Percentiles rank a stretch among this genome's conserved stretches.
Conservation (phyloP, 2,329 filamentous ascomycete genomes). For the Stemphylium vesicarium region DNA sequence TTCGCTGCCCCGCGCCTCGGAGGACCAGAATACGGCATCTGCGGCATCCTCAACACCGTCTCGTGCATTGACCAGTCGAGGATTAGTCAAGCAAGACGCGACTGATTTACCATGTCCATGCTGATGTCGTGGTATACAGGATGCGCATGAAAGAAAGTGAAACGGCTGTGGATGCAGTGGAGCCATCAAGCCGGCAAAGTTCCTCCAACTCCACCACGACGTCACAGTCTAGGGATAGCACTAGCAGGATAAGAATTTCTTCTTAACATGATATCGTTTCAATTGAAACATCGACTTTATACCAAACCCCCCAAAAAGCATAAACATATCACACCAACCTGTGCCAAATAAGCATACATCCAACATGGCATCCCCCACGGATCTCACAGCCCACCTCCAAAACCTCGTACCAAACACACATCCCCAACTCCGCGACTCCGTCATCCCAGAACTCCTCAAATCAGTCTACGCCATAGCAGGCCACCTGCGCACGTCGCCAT, state of each 20-base stretch:
- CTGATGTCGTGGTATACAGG: not conserved
- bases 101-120: not conserved
- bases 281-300: too few species aligned
- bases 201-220: constrained; percentile 13
- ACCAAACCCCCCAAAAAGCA: too few species aligned
- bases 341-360: not conserved
- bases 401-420: constrained; percentile 7
- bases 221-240: constrained; percentile 7
- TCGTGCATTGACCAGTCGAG: not conserved
- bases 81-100: not conserved
- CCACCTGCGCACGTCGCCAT: constrained; percentile 19
- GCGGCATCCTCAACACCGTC: not conserved
- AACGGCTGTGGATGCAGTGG: constrained; percentile 2
- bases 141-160: not conserved
- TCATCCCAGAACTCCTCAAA: constrained; percentile 23
- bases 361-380: constrained; percentile 7
- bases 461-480: constrained; percentile 25
- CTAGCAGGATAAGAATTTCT: constrained; percentile 9
- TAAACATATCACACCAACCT: not conserved
- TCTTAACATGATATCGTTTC: not conserved
- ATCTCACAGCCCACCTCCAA: constrained; percentile 6
- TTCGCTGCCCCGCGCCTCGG: constrained; percentile 1
- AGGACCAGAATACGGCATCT: not conserved
- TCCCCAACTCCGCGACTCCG: constrained; percentile 13
- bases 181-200: not conserved